These are phyloP conservation scores for Sordariomycetes sp. DNA, from an alignment of 2,329 filamentous ascomycete genomes.

Conservation along the genomic window DNA sequence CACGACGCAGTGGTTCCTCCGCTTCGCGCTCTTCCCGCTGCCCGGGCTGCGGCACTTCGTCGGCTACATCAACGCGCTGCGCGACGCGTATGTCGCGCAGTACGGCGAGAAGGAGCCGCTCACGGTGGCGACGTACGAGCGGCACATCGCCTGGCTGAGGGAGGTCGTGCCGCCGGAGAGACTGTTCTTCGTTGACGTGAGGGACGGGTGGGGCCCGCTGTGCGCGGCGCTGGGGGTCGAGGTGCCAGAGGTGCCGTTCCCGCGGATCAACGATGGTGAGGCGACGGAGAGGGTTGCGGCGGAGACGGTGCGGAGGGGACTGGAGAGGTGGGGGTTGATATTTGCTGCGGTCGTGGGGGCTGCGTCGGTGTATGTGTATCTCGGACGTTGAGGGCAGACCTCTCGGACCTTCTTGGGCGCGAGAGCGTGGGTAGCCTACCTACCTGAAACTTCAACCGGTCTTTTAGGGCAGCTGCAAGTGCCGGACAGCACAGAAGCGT, in stretches of 20 bases:
- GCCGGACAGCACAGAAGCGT: too few species aligned
- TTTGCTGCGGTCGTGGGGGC: neutral
- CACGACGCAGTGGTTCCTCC: slow-evolving; percentile 1
- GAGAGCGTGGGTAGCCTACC: too few species aligned
- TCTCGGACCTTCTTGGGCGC: too few species aligned
- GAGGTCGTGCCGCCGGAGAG: slow-evolving; percentile 19
- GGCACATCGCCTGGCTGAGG: slow-evolving; percentile 16
- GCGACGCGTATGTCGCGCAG: slow-evolving; percentile 11
- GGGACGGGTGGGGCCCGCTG: slow-evolving; percentile 27
- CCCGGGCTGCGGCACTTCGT: slow-evolving; percentile 18
- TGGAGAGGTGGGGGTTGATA: neutral
- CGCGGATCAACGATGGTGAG: neutral
- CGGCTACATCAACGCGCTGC: slow-evolving; percentile 12
- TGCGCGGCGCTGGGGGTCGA: slow-evolving; percentile 25
- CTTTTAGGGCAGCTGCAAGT: too few species aligned
- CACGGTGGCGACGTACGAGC: slow-evolving; percentile 19
- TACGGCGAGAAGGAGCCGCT: slow-evolving; percentile 23
- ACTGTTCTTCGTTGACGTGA: slow-evolving; percentile 23
- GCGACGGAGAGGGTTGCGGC: neutral
- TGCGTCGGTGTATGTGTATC: too few species aligned
- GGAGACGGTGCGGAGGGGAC: neutral
- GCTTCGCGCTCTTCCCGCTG: slow-evolving; percentile 16
- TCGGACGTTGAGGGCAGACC: too few species aligned
- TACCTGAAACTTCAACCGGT: too few species aligned
- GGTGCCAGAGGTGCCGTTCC: slow-evolving; percentile 14